Percentiles rank a stretch among this genome's conserved stretches.
These are phyloP conservation scores for Aspergillus sclerotiicarbonarius DNA, from an alignment of 495 filamentous ascomycete species.

Conservation along the genomic window DNA sequence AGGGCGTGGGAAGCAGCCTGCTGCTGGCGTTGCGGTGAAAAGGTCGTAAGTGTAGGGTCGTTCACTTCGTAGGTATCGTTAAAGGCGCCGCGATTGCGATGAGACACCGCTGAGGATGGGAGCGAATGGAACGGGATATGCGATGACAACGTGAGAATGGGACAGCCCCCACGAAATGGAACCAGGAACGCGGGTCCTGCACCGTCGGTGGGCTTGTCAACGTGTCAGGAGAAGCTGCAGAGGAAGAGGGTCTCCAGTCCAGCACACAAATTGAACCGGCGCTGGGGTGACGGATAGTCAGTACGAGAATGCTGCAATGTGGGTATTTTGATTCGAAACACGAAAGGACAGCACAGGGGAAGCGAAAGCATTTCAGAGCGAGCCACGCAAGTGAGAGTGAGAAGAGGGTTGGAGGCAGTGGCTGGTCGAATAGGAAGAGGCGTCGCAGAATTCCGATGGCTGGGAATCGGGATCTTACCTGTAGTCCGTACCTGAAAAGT, in stretches of 20 bases:
- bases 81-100: conserved; percentile 36
- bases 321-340: conserved; percentile 21
- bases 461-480: conserved; percentile 18
- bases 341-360: conserved; percentile 8
- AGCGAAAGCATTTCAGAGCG: conserved; percentile 15
- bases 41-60: conserved; percentile 53
- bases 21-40: conserved; percentile 57
- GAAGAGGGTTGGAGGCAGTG: conserved; percentile 15
- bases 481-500: not conserved
- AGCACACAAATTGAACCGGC: conserved; percentile 9
- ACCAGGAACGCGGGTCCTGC: not conserved
- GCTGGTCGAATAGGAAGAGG: conserved; percentile 28
- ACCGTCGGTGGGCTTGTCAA: not conserved
- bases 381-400: conserved; percentile 12
- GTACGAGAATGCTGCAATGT: conserved; percentile 25
- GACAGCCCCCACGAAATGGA: not conserved
- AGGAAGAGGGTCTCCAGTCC: conserved; percentile 13
- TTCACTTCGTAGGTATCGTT: conserved; percentile 62
- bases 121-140: conserved; percentile 16
- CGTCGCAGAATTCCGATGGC: conserved; percentile 27
- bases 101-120: conserved; percentile 41
- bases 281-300: conserved; percentile 12
- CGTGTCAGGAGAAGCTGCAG: conserved; percentile 8
- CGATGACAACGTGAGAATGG: conserved; percentile 37
- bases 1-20: conserved; percentile 41